Evolutionary conservation across 2,329 filamentous ascomycete genomes (phyloP), one percentile per base, ranked within the genome.

Genomic region (Epichloe festucae): DNA sequence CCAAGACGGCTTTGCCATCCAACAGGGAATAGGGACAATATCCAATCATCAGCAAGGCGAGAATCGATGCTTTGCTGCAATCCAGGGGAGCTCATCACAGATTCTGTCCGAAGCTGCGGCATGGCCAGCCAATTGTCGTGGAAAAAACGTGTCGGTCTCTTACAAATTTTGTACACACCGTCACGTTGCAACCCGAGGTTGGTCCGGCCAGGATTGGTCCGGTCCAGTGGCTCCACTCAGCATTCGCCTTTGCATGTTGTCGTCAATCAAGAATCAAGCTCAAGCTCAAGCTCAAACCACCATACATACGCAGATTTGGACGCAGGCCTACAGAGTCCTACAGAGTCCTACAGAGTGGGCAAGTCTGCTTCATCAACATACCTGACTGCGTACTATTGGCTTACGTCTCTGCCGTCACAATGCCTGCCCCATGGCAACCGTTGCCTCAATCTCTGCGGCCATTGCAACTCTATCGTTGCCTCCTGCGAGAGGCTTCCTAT

Each of bases 401-500:
- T 6, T 27, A 14, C 12, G 17, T 17, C 10, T 31, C 44, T 39
- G 38, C 34, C 43, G 17, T 21, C 19, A 48, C 21, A 42, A 67
- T 67, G 65, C 64, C 65, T 50, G 54, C 53, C 12, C 64, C 65
- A 8, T 50, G 58, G 27, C 53, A 57, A 31, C 52, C 56, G 5
- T 55, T 65, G 3, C 61, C 64, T 36, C 14, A 50, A 6, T 54
- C 53, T 39, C 60, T 65, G 15, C 52, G 58, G 10, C 58, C 62
- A 38, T 53, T 62, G n/a, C 60, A 65, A 57, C 63, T 80, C 46
- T 84, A 81, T 62, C 74, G 81, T 52, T 72, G 78, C 53, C 67
- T 84, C 21, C 75, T 84, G 38, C 78, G 81, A 53, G 78, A 82
- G 66, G 68, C 72, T 40, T 74, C 76, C 31, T 84, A 84, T 60